Evolutionary conservation across 2,329 filamentous ascomycete genomes (phyloP).

Genomic region (Sporothrix schenckii): DNA sequence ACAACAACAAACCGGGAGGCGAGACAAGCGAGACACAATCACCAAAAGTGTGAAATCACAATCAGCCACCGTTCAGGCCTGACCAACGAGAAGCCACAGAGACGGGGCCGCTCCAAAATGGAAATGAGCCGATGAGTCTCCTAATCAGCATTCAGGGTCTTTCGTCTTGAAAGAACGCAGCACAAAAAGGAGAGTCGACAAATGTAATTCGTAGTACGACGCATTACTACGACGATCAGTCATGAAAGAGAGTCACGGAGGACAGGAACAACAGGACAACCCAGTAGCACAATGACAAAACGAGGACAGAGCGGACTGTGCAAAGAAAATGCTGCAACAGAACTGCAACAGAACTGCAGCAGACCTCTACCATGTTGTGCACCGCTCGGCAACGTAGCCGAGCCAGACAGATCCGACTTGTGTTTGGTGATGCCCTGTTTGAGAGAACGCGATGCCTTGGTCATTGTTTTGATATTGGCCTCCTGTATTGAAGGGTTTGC

Average conservation of each 20-base stretch:
- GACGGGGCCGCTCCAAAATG: too few relatives aligned
- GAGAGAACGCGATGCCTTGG: neutral
- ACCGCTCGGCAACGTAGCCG: constrained; percentile 2
- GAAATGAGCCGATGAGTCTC: neutral
- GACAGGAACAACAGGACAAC: neutral
- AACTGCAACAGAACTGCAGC: neutral
- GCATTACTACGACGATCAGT: neutral
- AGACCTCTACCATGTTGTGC: neutral
- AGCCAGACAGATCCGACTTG: constrained; percentile 5
- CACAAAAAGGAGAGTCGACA: neutral
- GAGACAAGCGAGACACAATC: neutral
- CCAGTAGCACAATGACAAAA: too few relatives aligned
- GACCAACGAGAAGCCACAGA: constrained; percentile 12
- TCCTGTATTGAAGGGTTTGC: neutral
- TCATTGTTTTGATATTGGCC: neutral
- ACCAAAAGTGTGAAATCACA: constrained; percentile 5
- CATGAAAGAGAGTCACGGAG: neutral
- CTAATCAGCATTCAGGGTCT: neutral
- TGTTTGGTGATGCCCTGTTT: neutral
- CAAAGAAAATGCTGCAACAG: too few relatives aligned
- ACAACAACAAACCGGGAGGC: neutral
- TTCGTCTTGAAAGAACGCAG: too few relatives aligned
- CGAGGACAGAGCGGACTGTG: too few relatives aligned
- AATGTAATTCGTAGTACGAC: neutral
- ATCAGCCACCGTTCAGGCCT: constrained; percentile 1